These are phyloP conservation scores for Saccharomycopsis crataegensis DNA, from an alignment of 1,139 yeast genomes.

Conservation along the genomic window DNA sequence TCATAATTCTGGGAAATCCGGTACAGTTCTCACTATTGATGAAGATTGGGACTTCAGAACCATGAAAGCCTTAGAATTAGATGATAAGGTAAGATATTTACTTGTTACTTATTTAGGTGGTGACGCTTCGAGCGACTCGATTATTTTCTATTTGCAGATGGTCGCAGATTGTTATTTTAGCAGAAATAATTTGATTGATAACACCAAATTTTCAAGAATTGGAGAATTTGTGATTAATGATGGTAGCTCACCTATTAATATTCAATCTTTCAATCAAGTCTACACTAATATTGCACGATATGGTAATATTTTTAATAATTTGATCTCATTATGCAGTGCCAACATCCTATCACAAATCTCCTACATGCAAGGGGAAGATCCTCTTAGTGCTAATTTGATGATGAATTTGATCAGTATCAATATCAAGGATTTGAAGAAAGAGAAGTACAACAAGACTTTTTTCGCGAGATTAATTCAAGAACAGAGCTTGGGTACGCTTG, in stretches of 20 bases:
- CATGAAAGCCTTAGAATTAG: slow-evolving; percentile 65
- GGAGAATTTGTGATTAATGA: not conserved
- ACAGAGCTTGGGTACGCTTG: slow-evolving; percentile 29
- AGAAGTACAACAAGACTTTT: slow-evolving; percentile 13
- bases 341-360: not conserved
- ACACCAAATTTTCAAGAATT: not conserved
- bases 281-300: slow-evolving; percentile 6
- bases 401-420: slow-evolving; percentile 3
- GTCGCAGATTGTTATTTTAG: slow-evolving; percentile 3
- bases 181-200: not conserved
- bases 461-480: slow-evolving; percentile 26
- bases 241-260: not conserved
- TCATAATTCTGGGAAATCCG: slow-evolving; percentile 28
- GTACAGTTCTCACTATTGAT: slow-evolving; percentile 57
- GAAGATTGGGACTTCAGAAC: slow-evolving; percentile 69
- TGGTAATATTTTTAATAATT: slow-evolving; percentile 12
- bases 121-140: not conserved
- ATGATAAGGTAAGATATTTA: slow-evolving; percentile 40
- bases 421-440: not conserved
- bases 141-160: not conserved
- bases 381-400: not conserved
- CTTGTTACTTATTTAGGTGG: slow-evolving; percentile 27
- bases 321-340: slow-evolving; percentile 8
- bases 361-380: not conserved
- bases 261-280: slow-evolving; percentile 2